Evolutionary conservation across 495 filamentous ascomycete genomes (phyloP), one percentile per base, ranked within the genome.

Genomic region (Penicillium manginii): DNA sequence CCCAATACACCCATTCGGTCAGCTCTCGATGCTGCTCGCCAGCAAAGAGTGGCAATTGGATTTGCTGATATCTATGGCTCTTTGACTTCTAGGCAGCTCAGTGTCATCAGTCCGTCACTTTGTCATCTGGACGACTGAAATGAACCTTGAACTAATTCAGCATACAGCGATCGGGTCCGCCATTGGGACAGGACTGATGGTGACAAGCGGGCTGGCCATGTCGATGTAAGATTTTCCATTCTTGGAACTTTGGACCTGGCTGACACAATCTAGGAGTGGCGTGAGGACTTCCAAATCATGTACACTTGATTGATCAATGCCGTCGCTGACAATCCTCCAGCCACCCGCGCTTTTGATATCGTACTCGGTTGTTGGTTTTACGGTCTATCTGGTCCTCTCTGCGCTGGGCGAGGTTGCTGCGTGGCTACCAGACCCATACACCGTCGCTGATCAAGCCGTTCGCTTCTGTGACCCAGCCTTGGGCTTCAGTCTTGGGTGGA

Each of bases 91-190:
- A 80, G 86, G 31, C 88, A 91, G 55, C 83, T 91, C 60, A 86
- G 86, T 62, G 86, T 92, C 84, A 93, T 96, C 48, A 68, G 75
- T 78, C 31, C 46, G 72, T 63, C 19, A 37, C 0, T 51, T 45
- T 54, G 49, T 42, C 2, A 48, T 6, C 15, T 26, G 3, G 10
- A 49, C 8, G 40, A 19, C 14, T 18, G 4, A 2, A 43, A 17
- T 17, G 40, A 17, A 19, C 4, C 9, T n/a, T 21, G 4, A n/a
- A 37, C 61, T 70, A 50, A 69, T 33, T 14, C 1, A 11, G 21
- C 1, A 17, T 11, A 19, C 40, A 81, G 91, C 91, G 4, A 91
- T 96, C 62, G 91, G 91, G 26, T 89, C 89, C 47, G 91, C 91
- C 11, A 90, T 96, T 60, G 91, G 90, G 59, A 91, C 89, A 32